Base-by-base conservation (phyloP, 768 basidiomycete species). In the Leucocoprinus birnbaumii region DNA sequence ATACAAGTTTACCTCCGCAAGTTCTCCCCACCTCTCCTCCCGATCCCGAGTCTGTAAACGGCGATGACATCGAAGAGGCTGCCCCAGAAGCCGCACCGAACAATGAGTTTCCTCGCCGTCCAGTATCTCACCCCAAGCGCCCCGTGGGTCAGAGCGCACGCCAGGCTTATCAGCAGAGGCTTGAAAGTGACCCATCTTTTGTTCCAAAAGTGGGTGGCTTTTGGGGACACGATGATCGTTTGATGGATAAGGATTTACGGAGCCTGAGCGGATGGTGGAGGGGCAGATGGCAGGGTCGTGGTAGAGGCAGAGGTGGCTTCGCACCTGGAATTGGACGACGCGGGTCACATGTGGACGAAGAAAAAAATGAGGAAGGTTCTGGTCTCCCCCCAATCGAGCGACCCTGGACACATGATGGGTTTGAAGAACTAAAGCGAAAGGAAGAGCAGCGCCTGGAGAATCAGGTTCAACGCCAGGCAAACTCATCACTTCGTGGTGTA, bases 211-310 rank as follows among this genome's bases (percentile, higher is more conserved):
- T 95, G 21, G 94, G 94, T 52, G 87, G 87, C 58, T 97, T 97
- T 65, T 97, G 92, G 93, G 86, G 90, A 3, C 94, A 97, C 65
- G 94, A 97, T 68, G 94, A 96, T 67, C 86, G 94, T 45, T 73
- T 94, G 52, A 73, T 92, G 66, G 87, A 91, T 69, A 90, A 90
- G 68, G 85, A 90, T 58, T 69, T 91, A 40, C 82, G 92, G 40
- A 87, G 86, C 65, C 70, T 94, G 43, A 92, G 89, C 71, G 84
- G 83, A 1, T 94, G 91, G 91, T 94, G 92, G 91, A 77, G 89
- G 55, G 89, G 86, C 40, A 79, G 81, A 58, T 85, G 89, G 85
- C 80, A 87, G 65, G 83, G 84, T 41, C 80, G 88, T 18, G 82
- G 83, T 10, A 78, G 88, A 41, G 65, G 68, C 48, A 55, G 67